Evolutionary conservation across 2,329 filamentous ascomycete genomes (phyloP).

Genomic region (Aspergillus tubingensis): DNA sequence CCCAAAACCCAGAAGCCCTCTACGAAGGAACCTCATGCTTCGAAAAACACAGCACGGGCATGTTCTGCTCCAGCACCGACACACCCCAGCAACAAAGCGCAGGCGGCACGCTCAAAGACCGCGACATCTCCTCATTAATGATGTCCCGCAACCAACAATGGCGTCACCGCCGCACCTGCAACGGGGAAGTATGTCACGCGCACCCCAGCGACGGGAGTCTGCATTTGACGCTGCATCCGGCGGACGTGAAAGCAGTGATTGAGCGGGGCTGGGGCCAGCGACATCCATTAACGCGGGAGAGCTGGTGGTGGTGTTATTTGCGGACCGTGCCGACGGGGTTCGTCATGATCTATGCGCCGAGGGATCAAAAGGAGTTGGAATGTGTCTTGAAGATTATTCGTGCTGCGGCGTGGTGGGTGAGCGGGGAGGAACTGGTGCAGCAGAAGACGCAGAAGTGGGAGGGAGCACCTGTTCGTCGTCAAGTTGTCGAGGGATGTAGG

Average conservation of each 20-base stretch:
- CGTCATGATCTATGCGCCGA: slow-evolving; percentile 79
- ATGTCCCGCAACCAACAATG: slow-evolving; percentile 1
- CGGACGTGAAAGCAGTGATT: slow-evolving; percentile 71
- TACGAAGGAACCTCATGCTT: slow-evolving; percentile 71
- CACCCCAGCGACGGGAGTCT: slow-evolving; percentile 75
- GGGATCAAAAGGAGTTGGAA: slow-evolving; percentile 67
- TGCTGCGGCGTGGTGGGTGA: slow-evolving; percentile 69
- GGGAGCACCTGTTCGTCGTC: background rate
- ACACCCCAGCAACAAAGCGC: background rate
- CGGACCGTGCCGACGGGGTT: slow-evolving; percentile 74
- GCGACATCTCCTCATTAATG: background rate
- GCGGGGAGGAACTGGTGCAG: slow-evolving; percentile 18
- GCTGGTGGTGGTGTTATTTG: slow-evolving; percentile 61
- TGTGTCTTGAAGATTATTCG: slow-evolving; percentile 69
- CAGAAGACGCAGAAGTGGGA: background rate
- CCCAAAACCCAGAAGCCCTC: slow-evolving; percentile 50
- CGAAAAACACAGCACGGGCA: slow-evolving; percentile 76
- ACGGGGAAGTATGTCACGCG: slow-evolving; percentile 80
- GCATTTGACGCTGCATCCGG: slow-evolving; percentile 78
- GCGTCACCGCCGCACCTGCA: slow-evolving; percentile 34
- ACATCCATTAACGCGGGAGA: slow-evolving; percentile 55
- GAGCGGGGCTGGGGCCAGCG: slow-evolving; percentile 77
- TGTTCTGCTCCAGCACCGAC: slow-evolving; percentile 58
- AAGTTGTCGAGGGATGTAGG: background rate
- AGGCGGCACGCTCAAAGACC: background rate